Base-by-base conservation (phyloP, 371 early-diverging fungal genomes). In the Spraguea lophii region DNA sequence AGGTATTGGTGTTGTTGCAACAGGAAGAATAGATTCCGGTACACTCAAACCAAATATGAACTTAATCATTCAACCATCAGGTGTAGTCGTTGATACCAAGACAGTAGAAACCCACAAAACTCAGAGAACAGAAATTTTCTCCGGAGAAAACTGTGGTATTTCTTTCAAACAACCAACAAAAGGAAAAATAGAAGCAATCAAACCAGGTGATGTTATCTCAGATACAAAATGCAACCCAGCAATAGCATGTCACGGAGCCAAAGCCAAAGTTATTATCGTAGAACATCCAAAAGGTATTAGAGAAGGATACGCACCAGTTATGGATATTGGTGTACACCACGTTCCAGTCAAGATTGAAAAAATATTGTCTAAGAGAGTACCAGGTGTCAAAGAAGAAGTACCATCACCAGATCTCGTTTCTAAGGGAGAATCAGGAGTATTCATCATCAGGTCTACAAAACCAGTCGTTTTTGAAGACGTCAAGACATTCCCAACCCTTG, bases 11-110 rank as follows among this genome's bases (percentile, higher is more conserved):
- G 89, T 85, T 36, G 92, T 97, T 17, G 82, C 79, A 49, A 90
- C 92, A 36, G 98, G 95, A 49, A 77, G 89, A 69, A 89, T 92
- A 25, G 91, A 90, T 71, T 81, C 88, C 66, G 98, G 98, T 52
- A 74, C 76, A 48, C 76, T 89, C 67, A 76, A 64, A 59, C 90
- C 88, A 79, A 88, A 88, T 64, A 75, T 76, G 54, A 4, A 4
- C 16, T 7, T 39, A 6, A 35, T 38, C 1, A 47, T 63, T 34
- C 24, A 65, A 37, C 71, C 71, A 20, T 26, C 51, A 35, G 59
- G 54, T 16, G 49, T 65, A 3, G 23, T 16, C 19, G 51, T 56
- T 27, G 65, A 65, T 47, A 40, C 62, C 15, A 70, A 68, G 51
- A 49, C 63, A 26, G 22, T 70, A 17, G 64, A 70, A 54, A 65